Conservation (phyloP, 1,284 basidiomycete species). For the Apiotrichum gamsii region DNA sequence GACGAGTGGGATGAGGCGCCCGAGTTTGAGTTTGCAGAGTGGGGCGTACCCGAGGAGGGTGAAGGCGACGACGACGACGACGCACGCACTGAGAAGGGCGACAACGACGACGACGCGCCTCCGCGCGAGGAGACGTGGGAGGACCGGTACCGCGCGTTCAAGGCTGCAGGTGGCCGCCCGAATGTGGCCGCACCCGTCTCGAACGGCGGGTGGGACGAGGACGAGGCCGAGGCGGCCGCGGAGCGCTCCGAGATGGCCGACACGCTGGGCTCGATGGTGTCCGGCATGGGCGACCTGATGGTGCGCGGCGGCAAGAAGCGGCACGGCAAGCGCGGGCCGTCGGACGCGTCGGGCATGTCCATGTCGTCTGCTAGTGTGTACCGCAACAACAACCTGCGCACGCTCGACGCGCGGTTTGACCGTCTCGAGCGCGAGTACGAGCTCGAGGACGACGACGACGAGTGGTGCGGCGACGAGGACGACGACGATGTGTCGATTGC, state of each 20-base stretch:
- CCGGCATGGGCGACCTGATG: conserved; percentile 53
- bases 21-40: conserved; percentile 66
- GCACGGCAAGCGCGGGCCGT: conserved; percentile 61
- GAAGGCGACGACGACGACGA: conserved; percentile 40
- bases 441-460: conserved; percentile 55
- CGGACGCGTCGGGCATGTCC: conserved; percentile 79
- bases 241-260: conserved; percentile 68
- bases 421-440: conserved; percentile 73
- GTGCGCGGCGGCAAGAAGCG: conserved; percentile 70
- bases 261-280: conserved; percentile 65
- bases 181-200: conserved; percentile 42
- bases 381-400: conserved; percentile 79
- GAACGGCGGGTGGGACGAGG: conserved; percentile 18
- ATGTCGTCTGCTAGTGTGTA: conserved; percentile 98
- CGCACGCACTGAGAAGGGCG: conserved; percentile 34
- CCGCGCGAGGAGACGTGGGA: conserved; percentile 57
- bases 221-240: conserved; percentile 33
- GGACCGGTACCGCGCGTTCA: conserved; percentile 69
- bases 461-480: conserved; percentile 46
- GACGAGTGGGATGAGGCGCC: conserved; percentile 46
- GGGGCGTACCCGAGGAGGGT: conserved; percentile 48
- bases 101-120: too few species aligned
- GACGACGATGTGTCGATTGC: conserved; percentile 43
- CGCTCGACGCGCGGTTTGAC: conserved; percentile 89
- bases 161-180: conserved; percentile 43